Percentiles rank a stretch among this genome's conserved stretches.
These are phyloP conservation scores for Venturia effusa DNA, from an alignment of 2,329 filamentous ascomycete genomes.

Conservation along the genomic window DNA sequence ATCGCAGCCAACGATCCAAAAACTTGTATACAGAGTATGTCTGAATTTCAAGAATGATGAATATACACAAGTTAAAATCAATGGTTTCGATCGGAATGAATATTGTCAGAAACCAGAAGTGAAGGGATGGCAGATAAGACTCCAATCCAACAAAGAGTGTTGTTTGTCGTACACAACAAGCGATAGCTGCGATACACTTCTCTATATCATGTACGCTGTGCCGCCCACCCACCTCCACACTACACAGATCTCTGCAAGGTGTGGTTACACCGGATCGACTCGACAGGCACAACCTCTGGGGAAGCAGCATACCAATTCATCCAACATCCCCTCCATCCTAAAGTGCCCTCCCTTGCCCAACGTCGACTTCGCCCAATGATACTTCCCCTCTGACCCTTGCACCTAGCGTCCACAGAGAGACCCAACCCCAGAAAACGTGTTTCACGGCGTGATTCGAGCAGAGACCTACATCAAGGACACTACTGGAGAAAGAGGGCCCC, in stretches of 20 bases:
- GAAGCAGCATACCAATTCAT: no score
- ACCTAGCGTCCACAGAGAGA: neutral
- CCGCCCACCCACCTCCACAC: neutral
- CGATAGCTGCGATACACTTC: neutral
- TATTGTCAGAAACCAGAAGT: neutral
- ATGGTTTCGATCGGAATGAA: neutral
- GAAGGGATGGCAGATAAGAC: no score
- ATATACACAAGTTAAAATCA: neutral
- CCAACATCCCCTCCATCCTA: no score
- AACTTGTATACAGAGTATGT: no score
- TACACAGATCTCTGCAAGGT: neutral
- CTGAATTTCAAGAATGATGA: no score
- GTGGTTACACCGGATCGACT: neutral
- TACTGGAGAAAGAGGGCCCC: neutral
- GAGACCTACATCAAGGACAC: neutral
- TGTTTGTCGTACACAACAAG: neutral
- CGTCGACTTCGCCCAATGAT: neutral
- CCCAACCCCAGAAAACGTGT: neutral
- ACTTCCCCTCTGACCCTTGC: no score
- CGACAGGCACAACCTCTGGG: neutral
- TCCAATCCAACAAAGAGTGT: neutral
- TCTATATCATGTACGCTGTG: neutral
- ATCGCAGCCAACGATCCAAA: no score
- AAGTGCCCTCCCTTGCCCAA: no score
- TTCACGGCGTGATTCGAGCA: neutral